Percentiles rank a stretch among this genome's conserved stretches.
These are phyloP conservation scores for Madurella fahalii DNA, from an alignment of 2,329 filamentous ascomycete genomes.

Conservation along the genomic window DNA sequence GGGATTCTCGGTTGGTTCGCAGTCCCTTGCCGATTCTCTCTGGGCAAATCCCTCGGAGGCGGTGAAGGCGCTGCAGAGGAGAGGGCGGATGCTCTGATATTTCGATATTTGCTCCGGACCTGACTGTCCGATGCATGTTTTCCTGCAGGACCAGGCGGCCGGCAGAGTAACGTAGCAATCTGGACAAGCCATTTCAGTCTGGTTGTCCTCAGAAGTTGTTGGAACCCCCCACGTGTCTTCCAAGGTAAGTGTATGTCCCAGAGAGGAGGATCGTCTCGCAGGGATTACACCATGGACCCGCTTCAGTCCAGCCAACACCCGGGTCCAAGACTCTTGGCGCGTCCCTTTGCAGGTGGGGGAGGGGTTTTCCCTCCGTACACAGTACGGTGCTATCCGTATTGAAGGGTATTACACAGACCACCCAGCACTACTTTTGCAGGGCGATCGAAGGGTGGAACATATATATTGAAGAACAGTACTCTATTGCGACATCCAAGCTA, in stretches of 20 bases:
- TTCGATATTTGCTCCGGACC: background rate
- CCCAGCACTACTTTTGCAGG: too few species aligned
- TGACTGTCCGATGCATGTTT: background rate
- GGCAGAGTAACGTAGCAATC: background rate
- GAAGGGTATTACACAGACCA: too few species aligned
- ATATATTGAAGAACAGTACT: too few species aligned
- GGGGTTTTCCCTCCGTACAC: too few species aligned
- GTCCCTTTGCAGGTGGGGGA: background rate
- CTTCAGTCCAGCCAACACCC: background rate
- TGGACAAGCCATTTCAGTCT: background rate
- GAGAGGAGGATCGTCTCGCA: background rate
- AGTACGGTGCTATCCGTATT: too few species aligned
- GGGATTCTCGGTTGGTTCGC: too few species aligned
- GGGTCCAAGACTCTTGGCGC: background rate
- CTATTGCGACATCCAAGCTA: too few species aligned
- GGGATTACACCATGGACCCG: background rate
- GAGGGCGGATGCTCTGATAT: background rate
- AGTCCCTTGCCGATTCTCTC: background rate
- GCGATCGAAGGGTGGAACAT: too few species aligned
- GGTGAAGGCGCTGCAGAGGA: background rate
- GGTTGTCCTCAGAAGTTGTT: constrained; percentile 3
- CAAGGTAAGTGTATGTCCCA: background rate
- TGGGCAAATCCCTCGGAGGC: background rate
- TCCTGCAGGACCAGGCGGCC: background rate
- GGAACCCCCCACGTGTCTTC: constrained; percentile 5